These are phyloP conservation scores for Codiaeum variegatum DNA, from an alignment of 441 rosid species.

Conservation along the genomic window DNA sequence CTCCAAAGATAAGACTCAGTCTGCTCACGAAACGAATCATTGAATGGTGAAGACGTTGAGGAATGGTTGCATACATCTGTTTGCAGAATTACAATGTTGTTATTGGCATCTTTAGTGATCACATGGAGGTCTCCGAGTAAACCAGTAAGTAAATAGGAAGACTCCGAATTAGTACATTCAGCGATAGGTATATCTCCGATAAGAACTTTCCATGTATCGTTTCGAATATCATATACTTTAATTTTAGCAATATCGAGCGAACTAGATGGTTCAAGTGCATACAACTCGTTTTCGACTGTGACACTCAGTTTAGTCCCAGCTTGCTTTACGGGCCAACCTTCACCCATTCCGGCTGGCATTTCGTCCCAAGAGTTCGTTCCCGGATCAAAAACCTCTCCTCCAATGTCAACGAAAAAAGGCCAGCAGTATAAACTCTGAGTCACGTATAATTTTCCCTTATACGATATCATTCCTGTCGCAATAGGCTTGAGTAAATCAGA, in stretches of 20 bases:
- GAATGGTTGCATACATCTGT: conserved; percentile 47
- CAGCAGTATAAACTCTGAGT: conserved; percentile 90
- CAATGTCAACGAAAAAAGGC: conserved; percentile 92
- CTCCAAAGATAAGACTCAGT: conserved; percentile 48
- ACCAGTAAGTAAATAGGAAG: conserved; percentile 82
- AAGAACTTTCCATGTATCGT: conserved; percentile 80
- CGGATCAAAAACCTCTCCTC: conserved; percentile 86
- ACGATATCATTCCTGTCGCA: conserved; percentile 88
- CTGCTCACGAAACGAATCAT: conserved; percentile 23
- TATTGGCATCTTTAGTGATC: conserved; percentile 57
- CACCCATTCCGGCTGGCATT: conserved; percentile 93
- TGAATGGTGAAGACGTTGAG: conserved; percentile 25
- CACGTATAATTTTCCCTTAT: conserved; percentile 74
- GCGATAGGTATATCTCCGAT: conserved; percentile 61
- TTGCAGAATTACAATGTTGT: conserved; percentile 45
- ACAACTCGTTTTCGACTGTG: conserved; percentile 61
- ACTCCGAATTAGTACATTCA: conserved; percentile 56
- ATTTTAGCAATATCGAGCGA: conserved; percentile 62
- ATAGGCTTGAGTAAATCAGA: conserved; percentile 79
- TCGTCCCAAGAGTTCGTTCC: conserved; percentile 65
- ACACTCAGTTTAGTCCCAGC: conserved; percentile 82
- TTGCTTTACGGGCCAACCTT: conserved; percentile 92
- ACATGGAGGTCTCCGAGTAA: conserved; percentile 80
- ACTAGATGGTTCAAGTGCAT: conserved; percentile 76
- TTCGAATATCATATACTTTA: conserved; percentile 71